These are phyloP conservation scores for Pestalotiopsis sp. DNA, from an alignment of 2,329 filamentous ascomycete species.

Conservation along the genomic window DNA sequence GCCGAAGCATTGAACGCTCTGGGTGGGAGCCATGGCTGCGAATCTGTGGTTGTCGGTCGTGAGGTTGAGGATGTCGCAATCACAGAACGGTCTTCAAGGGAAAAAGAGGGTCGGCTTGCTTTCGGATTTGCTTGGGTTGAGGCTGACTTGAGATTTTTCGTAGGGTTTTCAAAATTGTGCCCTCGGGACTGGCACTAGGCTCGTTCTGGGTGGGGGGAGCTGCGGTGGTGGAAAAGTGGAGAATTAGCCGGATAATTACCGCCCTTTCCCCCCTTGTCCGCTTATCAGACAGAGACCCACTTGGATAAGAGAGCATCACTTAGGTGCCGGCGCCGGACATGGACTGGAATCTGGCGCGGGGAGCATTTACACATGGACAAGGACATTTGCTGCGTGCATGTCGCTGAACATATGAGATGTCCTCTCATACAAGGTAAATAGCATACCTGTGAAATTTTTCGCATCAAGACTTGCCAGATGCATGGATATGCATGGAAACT, in stretches of 20 bases:
- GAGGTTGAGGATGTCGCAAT: conserved; percentile 20
- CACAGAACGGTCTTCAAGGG: conserved; percentile 18
- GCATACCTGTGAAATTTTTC: too few relatives aligned
- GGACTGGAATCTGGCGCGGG: neutral
- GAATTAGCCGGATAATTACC: conserved; percentile 11
- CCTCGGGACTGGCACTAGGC: conserved; percentile 23
- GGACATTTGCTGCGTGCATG: too few relatives aligned
- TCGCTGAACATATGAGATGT: neutral
- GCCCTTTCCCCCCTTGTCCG: neutral
- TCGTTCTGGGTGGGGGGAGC: conserved; percentile 10
- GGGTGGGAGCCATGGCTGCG: conserved; percentile 74
- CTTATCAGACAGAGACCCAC: neutral
- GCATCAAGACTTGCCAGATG: too few relatives aligned
- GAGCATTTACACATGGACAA: neutral
- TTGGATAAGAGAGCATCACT: neutral
- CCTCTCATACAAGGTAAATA: too few relatives aligned
- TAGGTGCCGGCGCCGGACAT: neutral
- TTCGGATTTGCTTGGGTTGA: conserved; percentile 19
- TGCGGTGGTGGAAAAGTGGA: conserved; percentile 2
- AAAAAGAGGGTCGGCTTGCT: conserved; percentile 12
- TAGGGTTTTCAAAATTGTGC: conserved; percentile 29
- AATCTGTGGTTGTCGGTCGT: conserved; percentile 20
- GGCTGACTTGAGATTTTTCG: conserved; percentile 20
- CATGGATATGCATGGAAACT: too few relatives aligned
- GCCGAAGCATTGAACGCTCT: conserved; percentile 97